These are phyloP conservation scores for Aspergillus heteromorphus DNA, from an alignment of 495 filamentous ascomycete species.

Conservation along the genomic window DNA sequence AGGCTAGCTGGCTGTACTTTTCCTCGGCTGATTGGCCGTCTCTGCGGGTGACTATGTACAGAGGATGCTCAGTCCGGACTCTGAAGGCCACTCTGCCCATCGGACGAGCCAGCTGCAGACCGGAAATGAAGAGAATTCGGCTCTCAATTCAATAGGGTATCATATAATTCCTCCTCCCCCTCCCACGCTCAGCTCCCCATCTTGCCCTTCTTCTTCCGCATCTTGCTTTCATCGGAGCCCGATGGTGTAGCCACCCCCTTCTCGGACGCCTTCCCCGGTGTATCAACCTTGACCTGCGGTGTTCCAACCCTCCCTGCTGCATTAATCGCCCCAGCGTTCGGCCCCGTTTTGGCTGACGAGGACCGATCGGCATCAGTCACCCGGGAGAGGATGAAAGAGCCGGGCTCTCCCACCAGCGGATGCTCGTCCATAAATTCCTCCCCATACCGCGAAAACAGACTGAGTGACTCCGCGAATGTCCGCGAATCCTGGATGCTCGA, in stretches of 20 bases:
- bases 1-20: too few species aligned
- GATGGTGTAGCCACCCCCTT: slow-evolving; percentile 25
- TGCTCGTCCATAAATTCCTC: slow-evolving; percentile 91
- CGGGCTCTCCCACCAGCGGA: slow-evolving; percentile 78
- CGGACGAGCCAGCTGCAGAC: background rate
- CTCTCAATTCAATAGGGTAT: slow-evolving; percentile 22
- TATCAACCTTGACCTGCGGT: slow-evolving; percentile 37
- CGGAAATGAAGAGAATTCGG: background rate
- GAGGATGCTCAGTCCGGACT: too few species aligned
- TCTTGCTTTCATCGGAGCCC: slow-evolving; percentile 28
- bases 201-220: slow-evolving; percentile 32
- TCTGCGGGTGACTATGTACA: background rate
- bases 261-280: slow-evolving; percentile 31
- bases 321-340: slow-evolving; percentile 9
- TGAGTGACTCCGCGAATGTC: slow-evolving; percentile 62
- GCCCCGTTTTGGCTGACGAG: slow-evolving; percentile 12
- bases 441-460: slow-evolving; percentile 56
- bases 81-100: too few species aligned
- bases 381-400: slow-evolving; percentile 71
- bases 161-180: slow-evolving; percentile 2
- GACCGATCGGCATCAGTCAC: slow-evolving; percentile 24
- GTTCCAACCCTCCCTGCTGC: slow-evolving; percentile 23
- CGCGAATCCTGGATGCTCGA: slow-evolving; percentile 43
- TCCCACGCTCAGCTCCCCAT: slow-evolving; percentile 23
- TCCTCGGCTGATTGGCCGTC: background rate